Evolutionary conservation across 2,329 filamentous ascomycete species (phyloP), one percentile per base, ranked within the genome.

Genomic region (Paecilomyces formosus): DNA sequence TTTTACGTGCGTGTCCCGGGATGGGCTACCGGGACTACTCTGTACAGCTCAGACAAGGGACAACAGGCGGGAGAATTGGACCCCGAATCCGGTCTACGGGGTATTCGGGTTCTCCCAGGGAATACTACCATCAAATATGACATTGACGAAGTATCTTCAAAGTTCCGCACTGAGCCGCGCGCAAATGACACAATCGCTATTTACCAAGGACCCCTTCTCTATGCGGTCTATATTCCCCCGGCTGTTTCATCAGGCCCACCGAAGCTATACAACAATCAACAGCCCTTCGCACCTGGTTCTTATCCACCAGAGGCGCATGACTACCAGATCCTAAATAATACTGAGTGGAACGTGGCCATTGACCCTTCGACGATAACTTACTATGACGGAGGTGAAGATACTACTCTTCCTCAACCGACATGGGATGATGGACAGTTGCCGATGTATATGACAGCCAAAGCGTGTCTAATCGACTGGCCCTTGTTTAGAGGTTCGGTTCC

Each of bases 1-100:
- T 76, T 82, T 58, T 72, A 75, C 58, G 66, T 82, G 54, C 73
- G 79, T 18, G 72, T 81, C n/a, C 79, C 79, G 2, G 57, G 58
- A 8, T 81, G 79, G 79, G 69, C 71, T 2, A 64, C 68, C 18
- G 56, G 60, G n/a, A 63, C 59, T 30, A 63, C 65, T 15, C 15
- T 45, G 15, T 18, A n/a, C 5, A 45, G 39, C 39, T 45, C 39
- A 21, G n/a, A 45, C 18, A 15, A 45, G 6, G 18, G 8, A 9
- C 15, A 45, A 45, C 39, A 45, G n/a, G 39, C 52, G 28, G 61
- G 68, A 31, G 50, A 57, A 11, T 73, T 74, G 13, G 70, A 79
- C 61, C 28, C 70, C 1, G 57, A 61, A 5, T 74, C 71, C 2
- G 72, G 76, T 26, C 66, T 80, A 54, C 74, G 76, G 55, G 68